Evolutionary conservation across 805 yeast species (phyloP), one percentile per base, ranked within the genome.

Genomic region (Geotrichum ghanense): DNA sequence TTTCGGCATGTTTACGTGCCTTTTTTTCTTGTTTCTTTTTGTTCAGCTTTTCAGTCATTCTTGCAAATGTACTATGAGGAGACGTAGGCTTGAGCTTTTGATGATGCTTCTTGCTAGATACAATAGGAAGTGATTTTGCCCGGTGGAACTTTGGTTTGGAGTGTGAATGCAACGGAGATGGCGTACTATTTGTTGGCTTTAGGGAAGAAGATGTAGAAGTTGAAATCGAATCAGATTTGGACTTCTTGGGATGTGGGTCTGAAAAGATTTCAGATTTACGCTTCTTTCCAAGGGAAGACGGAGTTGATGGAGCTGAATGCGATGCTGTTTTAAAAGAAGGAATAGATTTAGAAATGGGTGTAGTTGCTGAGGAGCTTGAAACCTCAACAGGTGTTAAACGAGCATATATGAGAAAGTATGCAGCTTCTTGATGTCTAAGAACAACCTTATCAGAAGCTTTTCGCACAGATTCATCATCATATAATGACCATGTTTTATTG

Each of bases 401-500:
- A 40, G 89, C 78, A 65, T 92, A 92, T 19, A 92, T 70, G 63
- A 92, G 72, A 50, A 89, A 89, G 65, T 92, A 92, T 3, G 97
- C 97, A 31, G 87, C 78, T 12, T 90, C 84, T 58, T 90, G 95
- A 19, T 31, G 37, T 53, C 77, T 76, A 52, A 87, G 69, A 2
- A 86, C 95, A 41, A 75, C 78, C 48, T 76, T 71, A 56, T 85
- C 92, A 27, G 81, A 72, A 46, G 85, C 79, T 49, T 71, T 72
- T 57, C 85, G 83, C 54, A 86, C 79, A 57, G 81, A 78, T 57
- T 92, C 98, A 61, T 92, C 98, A 61, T 92, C 97, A 63, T 90
- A 92, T 7, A 87, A 81, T 23, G 87, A 81, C 98, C 97, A 92
- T 1, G 82, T 66, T 1, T 88, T 90, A 64, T 85, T 92, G 1